phyloP scores from a whole-genome alignment of 1,139 yeast species.

The Debaryomycetaceae sp. region DNA sequence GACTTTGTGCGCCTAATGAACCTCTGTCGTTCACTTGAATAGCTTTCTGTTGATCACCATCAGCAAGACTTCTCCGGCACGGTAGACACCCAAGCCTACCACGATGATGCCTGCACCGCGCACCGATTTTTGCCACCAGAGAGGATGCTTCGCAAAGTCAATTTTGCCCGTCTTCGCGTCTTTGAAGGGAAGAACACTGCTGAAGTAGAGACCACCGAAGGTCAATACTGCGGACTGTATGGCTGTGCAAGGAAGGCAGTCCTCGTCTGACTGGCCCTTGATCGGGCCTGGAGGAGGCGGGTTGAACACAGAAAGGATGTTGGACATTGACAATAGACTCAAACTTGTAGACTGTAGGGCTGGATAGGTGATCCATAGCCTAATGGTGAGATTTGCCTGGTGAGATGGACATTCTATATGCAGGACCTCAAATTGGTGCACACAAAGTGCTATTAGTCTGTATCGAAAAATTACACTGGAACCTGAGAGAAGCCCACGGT shows the following conservation, averaged over 20 bases:
- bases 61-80: slow-evolving; percentile 28
- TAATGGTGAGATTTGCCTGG: not conserved
- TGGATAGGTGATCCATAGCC: too few species aligned
- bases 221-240: slow-evolving; percentile 34
- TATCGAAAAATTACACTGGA: not conserved
- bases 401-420: not conserved
- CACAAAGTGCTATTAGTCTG: too few species aligned
- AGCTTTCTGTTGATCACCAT: not conserved
- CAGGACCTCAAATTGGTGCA: not conserved
- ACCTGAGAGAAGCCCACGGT: not conserved
- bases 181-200: slow-evolving; percentile 27
- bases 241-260: slow-evolving; percentile 40
- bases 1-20: too few species aligned
- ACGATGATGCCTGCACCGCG: slow-evolving; percentile 31
- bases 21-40: not conserved
- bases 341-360: too few species aligned
- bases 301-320: slow-evolving; percentile 35
- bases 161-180: slow-evolving; percentile 28
- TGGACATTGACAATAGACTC: slow-evolving; percentile 21
- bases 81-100: slow-evolving; percentile 35
- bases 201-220: slow-evolving; percentile 35
- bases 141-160: slow-evolving; percentile 34
- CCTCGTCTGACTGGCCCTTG: slow-evolving; percentile 20
- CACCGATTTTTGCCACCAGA: slow-evolving; percentile 41
- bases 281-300: slow-evolving; percentile 28